Percentiles rank a stretch among this genome's conserved stretches.
Conservation (phyloP, 2,329 filamentous ascomycete species). For the Diaporthe sp. region DNA sequence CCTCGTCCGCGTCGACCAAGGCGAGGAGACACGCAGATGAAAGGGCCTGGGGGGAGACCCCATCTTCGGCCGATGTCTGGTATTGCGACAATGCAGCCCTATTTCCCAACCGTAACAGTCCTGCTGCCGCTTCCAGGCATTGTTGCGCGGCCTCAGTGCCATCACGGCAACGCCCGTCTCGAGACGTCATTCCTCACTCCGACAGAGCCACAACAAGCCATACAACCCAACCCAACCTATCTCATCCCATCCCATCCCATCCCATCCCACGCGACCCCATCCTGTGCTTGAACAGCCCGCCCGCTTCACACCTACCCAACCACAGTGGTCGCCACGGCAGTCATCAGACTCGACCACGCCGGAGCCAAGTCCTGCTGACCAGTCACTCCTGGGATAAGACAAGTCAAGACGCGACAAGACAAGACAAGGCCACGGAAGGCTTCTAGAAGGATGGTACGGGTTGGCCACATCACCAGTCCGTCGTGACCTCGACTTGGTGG, state of each 20-base stretch:
- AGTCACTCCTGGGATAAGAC: not conserved
- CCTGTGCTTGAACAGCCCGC: conserved; percentile 15
- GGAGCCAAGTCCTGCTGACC: conserved; percentile 11
- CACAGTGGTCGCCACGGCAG: conserved; percentile 9
- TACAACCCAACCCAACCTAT: not conserved
- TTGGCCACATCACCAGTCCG: conserved; percentile 1
- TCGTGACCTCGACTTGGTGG: not conserved
- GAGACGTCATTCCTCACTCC: not conserved
- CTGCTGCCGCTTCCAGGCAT: conserved; percentile 22
- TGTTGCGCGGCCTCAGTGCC: not conserved
- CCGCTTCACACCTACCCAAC: conserved; percentile 11
- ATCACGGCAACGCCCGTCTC: conserved; percentile 15
- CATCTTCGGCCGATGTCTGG: conserved; percentile 22
- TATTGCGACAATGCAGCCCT: conserved; percentile 37
- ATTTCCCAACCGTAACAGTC: conserved; percentile 23
- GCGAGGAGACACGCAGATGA: not conserved
- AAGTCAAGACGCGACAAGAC: not conserved
- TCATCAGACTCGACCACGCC: conserved; percentile 16
- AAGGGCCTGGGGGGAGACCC: not conserved
- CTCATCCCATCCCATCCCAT: too few relatives aligned
- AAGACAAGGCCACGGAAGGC: not conserved
- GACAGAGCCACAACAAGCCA: conserved; percentile 7
- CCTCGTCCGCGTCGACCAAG: not conserved
- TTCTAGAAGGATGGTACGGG: conserved; percentile 12
- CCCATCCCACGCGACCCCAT: not conserved